phyloP scores from a whole-genome alignment of 2,329 filamentous ascomycete species.

The Xylaria sp. region DNA sequence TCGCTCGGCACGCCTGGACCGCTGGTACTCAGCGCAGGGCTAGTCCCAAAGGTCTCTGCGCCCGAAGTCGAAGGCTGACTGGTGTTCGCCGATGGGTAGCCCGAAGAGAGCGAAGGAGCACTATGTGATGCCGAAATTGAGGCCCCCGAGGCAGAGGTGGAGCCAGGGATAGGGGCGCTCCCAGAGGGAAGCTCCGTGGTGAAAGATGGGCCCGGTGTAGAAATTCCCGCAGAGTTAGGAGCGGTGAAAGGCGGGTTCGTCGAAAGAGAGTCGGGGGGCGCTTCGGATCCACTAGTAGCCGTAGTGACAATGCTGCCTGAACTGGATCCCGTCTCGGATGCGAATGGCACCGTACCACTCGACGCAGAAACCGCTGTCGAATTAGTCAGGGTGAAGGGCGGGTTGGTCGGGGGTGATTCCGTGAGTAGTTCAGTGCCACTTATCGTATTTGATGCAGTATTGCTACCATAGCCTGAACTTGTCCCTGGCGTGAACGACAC shows the following conservation, averaged over 20 bases:
- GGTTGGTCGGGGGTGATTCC: background rate
- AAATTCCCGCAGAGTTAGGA: background rate
- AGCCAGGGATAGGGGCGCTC: background rate
- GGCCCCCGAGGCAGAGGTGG: background rate
- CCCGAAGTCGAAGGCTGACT: conserved; percentile 33
- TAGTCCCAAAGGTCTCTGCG: conserved; percentile 30
- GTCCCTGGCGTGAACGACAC: conserved; percentile 12
- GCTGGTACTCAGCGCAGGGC: conserved; percentile 19
- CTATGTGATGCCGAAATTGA: conserved; percentile 23
- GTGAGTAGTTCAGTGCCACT: conserved; percentile 5
- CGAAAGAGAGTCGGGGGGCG: conserved; percentile 3
- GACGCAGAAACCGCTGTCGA: background rate
- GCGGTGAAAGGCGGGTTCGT: conserved; percentile 5
- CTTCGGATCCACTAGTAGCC: conserved; percentile 2
- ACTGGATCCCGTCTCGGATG: conserved; percentile 3
- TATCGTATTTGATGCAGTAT: conserved; percentile 7
- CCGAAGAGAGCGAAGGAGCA: conserved; percentile 19
- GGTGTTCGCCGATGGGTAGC: conserved; percentile 24
- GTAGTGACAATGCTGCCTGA: conserved; percentile 4
- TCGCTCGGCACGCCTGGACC: conserved; percentile 17
- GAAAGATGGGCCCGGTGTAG: background rate
- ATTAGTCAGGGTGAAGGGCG: conserved; percentile 13
- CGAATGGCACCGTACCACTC: background rate
- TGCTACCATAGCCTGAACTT: conserved; percentile 14
- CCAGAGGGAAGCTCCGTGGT: conserved; percentile 5